These are phyloP conservation scores for Raphanus hybrid DNA, from an alignment of 441 rosid genomes.

Conservation along the genomic window DNA sequence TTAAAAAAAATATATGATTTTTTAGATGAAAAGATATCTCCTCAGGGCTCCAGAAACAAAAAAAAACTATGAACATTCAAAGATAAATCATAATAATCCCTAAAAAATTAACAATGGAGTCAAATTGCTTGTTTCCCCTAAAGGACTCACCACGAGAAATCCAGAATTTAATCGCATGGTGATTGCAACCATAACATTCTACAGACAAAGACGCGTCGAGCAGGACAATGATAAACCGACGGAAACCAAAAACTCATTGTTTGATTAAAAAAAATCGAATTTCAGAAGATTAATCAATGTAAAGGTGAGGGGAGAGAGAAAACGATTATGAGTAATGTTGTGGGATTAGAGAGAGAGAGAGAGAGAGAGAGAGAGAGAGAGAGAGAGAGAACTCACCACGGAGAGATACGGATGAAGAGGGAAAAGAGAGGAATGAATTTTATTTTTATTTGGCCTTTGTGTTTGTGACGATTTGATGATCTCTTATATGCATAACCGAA, in stretches of 20 bases:
- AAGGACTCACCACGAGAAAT: conserved; percentile 25
- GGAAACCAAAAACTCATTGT: conserved; percentile 6
- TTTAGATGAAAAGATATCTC: not conserved
- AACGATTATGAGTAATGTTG: not conserved
- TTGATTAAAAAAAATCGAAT: not conserved
- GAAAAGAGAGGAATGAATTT: no score
- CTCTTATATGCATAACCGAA: no score
- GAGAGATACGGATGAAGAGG: not conserved
- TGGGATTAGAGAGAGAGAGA: conserved; percentile 1
- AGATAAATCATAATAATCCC: not conserved
- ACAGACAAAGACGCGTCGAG: not conserved
- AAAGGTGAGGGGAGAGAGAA: not conserved
- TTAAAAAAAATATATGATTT: not conserved
- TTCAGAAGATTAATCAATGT: conserved; percentile 1
- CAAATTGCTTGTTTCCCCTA: not conserved
- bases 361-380: not conserved
- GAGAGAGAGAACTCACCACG: not conserved
- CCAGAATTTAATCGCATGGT: not conserved
- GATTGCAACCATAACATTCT: not conserved
- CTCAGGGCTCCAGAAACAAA: not conserved
- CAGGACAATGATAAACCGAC: not conserved
- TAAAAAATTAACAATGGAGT: not conserved
- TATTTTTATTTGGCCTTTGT: no score
- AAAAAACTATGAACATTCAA: not conserved
- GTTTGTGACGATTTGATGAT: no score